Evolutionary conservation across 805 yeast species (phyloP).

Genomic region (Candida bentonensis): DNA sequence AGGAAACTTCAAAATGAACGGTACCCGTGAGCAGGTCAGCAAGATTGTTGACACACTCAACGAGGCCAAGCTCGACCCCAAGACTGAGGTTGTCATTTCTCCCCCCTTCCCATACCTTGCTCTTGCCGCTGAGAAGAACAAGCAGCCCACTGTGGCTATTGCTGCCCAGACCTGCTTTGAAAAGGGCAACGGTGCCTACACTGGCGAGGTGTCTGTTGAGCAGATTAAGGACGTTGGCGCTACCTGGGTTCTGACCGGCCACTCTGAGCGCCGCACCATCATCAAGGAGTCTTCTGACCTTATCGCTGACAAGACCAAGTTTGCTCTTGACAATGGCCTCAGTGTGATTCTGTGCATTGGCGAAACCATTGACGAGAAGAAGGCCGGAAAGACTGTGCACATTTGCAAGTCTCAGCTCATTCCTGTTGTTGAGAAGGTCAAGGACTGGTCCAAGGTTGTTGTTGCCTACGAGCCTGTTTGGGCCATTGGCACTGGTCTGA

Average conservation of each 20-base stretch:
- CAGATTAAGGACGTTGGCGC: conserved; percentile 86
- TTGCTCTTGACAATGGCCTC: conserved; percentile 80
- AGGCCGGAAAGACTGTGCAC: conserved; percentile 70
- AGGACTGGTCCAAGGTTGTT: conserved; percentile 85
- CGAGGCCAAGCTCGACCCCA: conserved; percentile 54
- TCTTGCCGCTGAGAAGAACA: conserved; percentile 57
- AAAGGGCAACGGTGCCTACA: conserved; percentile 91
- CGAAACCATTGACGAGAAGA: conserved; percentile 92
- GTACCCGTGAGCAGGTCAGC: conserved; percentile 73
- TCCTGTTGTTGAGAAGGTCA: conserved; percentile 56
- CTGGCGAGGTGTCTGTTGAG: conserved; percentile 89
- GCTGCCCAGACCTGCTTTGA: conserved; percentile 86
- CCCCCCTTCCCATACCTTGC: conserved; percentile 92
- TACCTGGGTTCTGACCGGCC: conserved; percentile 92
- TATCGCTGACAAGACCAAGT: conserved; percentile 87
- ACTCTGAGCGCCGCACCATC: conserved; percentile 95
- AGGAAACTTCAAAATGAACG: conserved; percentile 99
- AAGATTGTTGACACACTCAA: conserved; percentile 75
- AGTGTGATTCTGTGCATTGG: conserved; percentile 94
- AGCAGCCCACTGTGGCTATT: conserved; percentile 53
- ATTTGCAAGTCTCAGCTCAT: conserved; percentile 82
- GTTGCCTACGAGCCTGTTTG: conserved; percentile 99
- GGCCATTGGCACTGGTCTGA: conserved; percentile 99
- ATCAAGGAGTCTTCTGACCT: conserved; percentile 82
- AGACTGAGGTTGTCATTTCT: conserved; percentile 86